Percentiles rank a stretch among this genome's conserved stretches.
phyloP scores from a whole-genome alignment of 1,284 basidiomycete genomes.

The Wallemia ichthyophaga region DNA sequence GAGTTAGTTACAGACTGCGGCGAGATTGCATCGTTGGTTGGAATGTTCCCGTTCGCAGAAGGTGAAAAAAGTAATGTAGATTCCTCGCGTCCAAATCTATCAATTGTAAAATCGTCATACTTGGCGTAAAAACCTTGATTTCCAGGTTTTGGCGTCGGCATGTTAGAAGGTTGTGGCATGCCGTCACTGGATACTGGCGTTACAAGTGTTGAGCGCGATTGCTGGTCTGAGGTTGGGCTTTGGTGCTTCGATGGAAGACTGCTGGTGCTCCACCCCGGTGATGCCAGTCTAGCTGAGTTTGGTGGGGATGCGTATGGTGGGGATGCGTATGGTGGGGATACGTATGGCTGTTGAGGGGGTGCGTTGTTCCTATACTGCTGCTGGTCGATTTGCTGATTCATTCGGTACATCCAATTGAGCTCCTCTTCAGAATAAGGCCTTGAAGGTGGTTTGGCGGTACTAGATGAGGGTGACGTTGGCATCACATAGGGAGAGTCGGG shows the following conservation, averaged over 20 bases:
- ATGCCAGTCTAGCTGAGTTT: neutral
- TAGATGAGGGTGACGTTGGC: neutral
- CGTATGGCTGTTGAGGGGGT: neutral
- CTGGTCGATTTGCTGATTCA: neutral
- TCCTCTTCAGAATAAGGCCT: neutral
- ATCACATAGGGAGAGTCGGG: neutral
- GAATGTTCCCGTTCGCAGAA: too few species aligned
- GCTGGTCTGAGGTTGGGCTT: neutral
- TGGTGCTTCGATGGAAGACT: neutral
- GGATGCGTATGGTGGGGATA: neutral
- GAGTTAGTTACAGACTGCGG: neutral
- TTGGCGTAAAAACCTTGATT: too few species aligned
- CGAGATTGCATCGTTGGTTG: neutral
- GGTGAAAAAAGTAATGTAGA: neutral
- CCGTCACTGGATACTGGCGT: too few species aligned
- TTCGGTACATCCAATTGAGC: neutral
- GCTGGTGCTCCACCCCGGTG: neutral
- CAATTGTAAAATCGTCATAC: neutral
- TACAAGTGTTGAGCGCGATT: neutral
- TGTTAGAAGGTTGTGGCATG: too few species aligned
- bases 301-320: neutral
- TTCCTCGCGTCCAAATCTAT: neutral
- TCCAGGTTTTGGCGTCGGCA: too few species aligned
- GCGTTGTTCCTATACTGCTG: neutral
- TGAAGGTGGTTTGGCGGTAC: neutral